Evolutionary conservation across 2,329 filamentous ascomycete species (phyloP).

Genomic region (Anthostomella pinea): DNA sequence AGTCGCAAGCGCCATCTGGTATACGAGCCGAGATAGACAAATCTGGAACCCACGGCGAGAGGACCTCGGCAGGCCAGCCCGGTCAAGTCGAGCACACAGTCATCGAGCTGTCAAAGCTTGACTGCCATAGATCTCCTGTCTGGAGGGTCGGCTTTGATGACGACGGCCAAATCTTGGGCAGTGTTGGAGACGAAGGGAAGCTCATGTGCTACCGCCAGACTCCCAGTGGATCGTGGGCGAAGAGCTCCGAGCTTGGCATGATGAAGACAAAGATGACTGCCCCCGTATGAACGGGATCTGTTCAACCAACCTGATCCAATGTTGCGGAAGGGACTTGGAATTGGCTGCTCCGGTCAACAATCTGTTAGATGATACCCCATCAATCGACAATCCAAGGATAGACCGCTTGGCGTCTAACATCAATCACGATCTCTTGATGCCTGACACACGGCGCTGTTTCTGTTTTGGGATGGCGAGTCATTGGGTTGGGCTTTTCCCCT

Average conservation of each 20-base stretch:
- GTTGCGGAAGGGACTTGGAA: neutral
- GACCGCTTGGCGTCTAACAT: too few relatives aligned
- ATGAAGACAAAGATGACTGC: constrained; percentile 53
- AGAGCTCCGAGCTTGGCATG: constrained; percentile 59
- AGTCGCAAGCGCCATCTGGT: constrained; percentile 41
- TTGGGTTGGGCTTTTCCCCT: too few relatives aligned
- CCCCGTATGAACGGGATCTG: constrained; percentile 21
- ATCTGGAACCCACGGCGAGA: constrained; percentile 44
- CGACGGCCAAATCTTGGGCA: constrained; percentile 69
- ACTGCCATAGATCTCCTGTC: constrained; percentile 66
- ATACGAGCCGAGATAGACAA: constrained; percentile 54
- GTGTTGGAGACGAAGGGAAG: constrained; percentile 73
- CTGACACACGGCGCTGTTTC: too few relatives aligned
- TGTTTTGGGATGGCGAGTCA: too few relatives aligned
- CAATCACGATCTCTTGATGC: too few relatives aligned
- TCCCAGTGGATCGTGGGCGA: constrained; percentile 56
- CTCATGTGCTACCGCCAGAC: constrained; percentile 60
- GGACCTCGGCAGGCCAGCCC: constrained; percentile 54
- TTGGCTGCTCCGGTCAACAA: too few relatives aligned
- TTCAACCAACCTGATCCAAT: neutral
- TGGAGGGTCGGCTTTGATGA: constrained; percentile 73
- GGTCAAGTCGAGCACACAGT: constrained; percentile 64
- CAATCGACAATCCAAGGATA: too few relatives aligned
- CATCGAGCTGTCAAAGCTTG: constrained; percentile 64
- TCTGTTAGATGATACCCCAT: too few relatives aligned